A percentile compares a stretch with the other conserved stretches of the same genome.
Evolutionary conservation across 306 rosid species (phyloP).

Genomic region (Prunus campanulata): DNA sequence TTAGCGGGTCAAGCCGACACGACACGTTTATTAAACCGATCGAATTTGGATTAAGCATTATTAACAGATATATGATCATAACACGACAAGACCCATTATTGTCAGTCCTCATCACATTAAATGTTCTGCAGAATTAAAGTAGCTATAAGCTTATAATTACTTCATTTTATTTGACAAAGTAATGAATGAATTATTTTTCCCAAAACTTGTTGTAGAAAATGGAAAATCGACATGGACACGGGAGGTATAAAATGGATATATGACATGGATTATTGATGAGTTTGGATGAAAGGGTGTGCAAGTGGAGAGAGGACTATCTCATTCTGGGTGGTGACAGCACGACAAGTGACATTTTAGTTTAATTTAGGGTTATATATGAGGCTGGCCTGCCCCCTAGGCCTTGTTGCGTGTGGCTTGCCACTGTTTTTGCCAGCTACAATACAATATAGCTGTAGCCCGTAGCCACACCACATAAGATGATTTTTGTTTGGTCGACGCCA

Average conservation of each 20-base stretch:
- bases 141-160: too few relatives aligned
- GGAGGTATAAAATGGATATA: background rate
- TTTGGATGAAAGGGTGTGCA: background rate
- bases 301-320: background rate
- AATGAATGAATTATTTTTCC: too few relatives aligned
- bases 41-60: too few relatives aligned
- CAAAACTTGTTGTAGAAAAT: background rate
- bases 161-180: too few relatives aligned
- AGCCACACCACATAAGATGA: background rate
- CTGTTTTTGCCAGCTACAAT: background rate
- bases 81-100: too few relatives aligned
- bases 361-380: background rate
- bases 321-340: background rate
- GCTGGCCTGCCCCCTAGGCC: background rate
- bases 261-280: background rate
- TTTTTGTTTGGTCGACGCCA: background rate
- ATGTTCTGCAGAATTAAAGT: too few relatives aligned
- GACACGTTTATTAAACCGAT: too few relatives aligned
- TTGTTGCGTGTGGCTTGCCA: background rate
- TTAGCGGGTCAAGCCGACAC: too few relatives aligned
- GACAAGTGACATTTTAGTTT: background rate
- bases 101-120: too few relatives aligned
- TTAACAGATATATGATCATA: too few relatives aligned
- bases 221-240: slow-evolving; percentile 2
- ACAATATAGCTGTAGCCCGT: background rate